These are phyloP conservation scores for Fistulinella cinereoalba DNA, from an alignment of 1,284 basidiomycete species.

Conservation along the genomic window DNA sequence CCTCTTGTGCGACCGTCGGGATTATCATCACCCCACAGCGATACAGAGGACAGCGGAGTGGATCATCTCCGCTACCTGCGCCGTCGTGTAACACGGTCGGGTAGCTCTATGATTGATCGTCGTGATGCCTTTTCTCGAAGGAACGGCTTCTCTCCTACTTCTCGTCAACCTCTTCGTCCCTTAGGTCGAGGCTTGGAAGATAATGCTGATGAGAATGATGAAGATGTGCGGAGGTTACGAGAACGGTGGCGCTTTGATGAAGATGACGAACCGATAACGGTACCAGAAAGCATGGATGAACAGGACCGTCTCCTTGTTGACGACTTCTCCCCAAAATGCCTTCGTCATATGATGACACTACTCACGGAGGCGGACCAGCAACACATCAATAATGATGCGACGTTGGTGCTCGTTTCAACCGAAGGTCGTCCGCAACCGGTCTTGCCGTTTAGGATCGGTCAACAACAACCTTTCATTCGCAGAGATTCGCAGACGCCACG, in stretches of 20 bases:
- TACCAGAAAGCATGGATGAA: slow-evolving; percentile 62
- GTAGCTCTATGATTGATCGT: slow-evolving; percentile 77
- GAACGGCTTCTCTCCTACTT: slow-evolving; percentile 25
- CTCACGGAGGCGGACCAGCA: slow-evolving; percentile 46
- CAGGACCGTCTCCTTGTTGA: slow-evolving; percentile 67
- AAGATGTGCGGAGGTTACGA: slow-evolving; percentile 43
- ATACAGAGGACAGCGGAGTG: slow-evolving; percentile 32
- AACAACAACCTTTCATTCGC: slow-evolving; percentile 37
- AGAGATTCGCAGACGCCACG: slow-evolving; percentile 38
- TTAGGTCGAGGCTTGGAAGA: slow-evolving; percentile 25
- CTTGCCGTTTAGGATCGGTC: slow-evolving; percentile 37
- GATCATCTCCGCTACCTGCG: slow-evolving; percentile 58
- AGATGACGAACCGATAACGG: slow-evolving; percentile 57
- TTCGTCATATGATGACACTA: slow-evolving; percentile 56
- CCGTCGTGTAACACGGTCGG: slow-evolving; percentile 77
- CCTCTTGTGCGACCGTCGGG: slow-evolving; percentile 37
- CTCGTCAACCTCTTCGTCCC: slow-evolving; percentile 3
- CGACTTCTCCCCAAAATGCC: slow-evolving; percentile 62
- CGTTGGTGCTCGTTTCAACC: slow-evolving; percentile 35
- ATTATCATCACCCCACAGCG: slow-evolving; percentile 34
- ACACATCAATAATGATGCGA: slow-evolving; percentile 44
- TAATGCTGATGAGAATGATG: slow-evolving; percentile 38
- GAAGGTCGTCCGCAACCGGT: slow-evolving; percentile 41
- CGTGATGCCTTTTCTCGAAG: slow-evolving; percentile 40
- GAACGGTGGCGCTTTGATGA: slow-evolving; percentile 72